Conservation (phyloP, 192 early-diverging fungal species). For the Borealophlyctis nickersoniae region DNA sequence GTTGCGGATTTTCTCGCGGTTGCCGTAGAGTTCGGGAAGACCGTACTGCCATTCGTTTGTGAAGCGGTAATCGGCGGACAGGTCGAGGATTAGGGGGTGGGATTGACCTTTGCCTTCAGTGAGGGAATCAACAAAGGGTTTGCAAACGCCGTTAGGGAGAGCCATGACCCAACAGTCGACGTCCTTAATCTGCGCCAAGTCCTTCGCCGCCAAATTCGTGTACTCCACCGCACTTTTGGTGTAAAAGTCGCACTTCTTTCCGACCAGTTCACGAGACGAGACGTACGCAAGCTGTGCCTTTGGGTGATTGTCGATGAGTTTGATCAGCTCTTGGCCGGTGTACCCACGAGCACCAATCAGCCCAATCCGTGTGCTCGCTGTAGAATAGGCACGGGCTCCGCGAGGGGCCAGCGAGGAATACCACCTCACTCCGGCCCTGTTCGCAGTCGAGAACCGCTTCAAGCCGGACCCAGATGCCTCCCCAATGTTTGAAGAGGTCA, state of each 20-base stretch:
- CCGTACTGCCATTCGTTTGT: conserved; percentile 83
- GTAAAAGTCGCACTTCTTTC: conserved; percentile 79
- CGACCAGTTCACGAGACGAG: conserved; percentile 90
- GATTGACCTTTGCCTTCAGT: conserved; percentile 46
- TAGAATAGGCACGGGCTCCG: not conserved
- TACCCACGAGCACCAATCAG: conserved; percentile 97
- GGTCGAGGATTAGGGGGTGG: conserved; percentile 76
- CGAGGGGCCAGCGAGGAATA: not conserved
- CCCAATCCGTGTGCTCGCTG: conserved; percentile 52
- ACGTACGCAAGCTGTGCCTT: conserved; percentile 81
- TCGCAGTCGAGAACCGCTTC: conserved; percentile 59
- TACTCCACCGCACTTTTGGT: conserved; percentile 67
- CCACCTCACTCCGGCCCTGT: conserved; percentile 15
- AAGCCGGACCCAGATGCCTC: conserved; percentile 36
- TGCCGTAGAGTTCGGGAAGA: conserved; percentile 54
- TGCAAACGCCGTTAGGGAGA: conserved; percentile 90
- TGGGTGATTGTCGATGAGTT: conserved; percentile 81
- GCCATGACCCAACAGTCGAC: conserved; percentile 97
- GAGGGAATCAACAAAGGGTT: conserved; percentile 86
- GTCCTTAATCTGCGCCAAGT: conserved; percentile 57
- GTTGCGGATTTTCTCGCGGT: conserved; percentile 59
- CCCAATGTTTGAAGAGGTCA: conserved; percentile 18
- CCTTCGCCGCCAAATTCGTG: conserved; percentile 75
- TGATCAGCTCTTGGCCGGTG: conserved; percentile 94
- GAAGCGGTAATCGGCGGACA: conserved; percentile 94